These are phyloP conservation scores for Termitomyces sp. DNA, from an alignment of 768 basidiomycete species.

Conservation along the genomic window DNA sequence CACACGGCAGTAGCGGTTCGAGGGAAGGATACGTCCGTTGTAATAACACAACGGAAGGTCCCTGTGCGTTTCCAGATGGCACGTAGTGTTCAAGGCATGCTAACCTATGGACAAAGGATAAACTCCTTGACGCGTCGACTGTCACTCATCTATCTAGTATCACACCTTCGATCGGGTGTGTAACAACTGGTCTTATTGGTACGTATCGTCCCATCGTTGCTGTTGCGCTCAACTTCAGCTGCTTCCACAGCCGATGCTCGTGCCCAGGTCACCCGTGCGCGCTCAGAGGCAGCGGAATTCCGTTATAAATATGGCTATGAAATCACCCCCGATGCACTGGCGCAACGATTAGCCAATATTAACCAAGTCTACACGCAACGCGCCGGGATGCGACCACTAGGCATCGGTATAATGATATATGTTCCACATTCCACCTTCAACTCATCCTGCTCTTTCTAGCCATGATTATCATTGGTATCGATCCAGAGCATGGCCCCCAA, in stretches of 20 bases:
- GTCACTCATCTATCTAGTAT: constrained; percentile 96
- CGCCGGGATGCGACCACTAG: constrained; percentile 94
- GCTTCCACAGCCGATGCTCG: constrained; percentile 76
- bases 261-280: constrained; percentile 82
- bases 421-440: neutral
- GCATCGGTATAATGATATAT: constrained; percentile 67
- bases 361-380: constrained; percentile 99
- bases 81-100: neutral
- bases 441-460: constrained; percentile 40
- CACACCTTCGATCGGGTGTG: constrained; percentile 94
- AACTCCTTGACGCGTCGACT: constrained; percentile 90
- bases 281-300: constrained; percentile 86
- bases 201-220: constrained; percentile 15
- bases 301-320: constrained; percentile 97
- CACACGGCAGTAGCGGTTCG: constrained; percentile 91
- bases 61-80: constrained; percentile 55
- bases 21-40: constrained; percentile 91
- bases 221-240: neutral
- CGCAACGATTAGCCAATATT: constrained; percentile 92
- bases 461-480: constrained; percentile 93
- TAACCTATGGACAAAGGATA: constrained; percentile 58
- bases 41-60: constrained; percentile 98
- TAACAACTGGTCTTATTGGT: constrained; percentile 98
- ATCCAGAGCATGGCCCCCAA: constrained; percentile 91
- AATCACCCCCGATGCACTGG: constrained; percentile 95